Evolutionary conservation across 495 filamentous ascomycete genomes (phyloP), one percentile per base, ranked within the genome.

Genomic region (Lasiosphaeria miniovina): DNA sequence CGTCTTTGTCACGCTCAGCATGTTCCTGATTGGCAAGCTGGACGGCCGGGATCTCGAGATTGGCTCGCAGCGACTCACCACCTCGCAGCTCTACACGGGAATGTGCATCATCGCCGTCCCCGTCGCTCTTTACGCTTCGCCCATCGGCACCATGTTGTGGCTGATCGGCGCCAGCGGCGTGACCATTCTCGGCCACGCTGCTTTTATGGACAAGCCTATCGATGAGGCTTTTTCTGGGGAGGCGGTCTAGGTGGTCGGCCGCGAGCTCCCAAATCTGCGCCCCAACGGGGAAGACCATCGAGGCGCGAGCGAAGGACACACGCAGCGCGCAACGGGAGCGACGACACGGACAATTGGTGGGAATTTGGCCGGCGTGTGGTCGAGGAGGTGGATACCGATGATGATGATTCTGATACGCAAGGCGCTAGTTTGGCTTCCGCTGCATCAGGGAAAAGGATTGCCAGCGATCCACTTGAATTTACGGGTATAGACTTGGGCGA

Each of bases 171-270:
- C 94, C 32, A 90, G 85, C 62, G 93, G 90, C 66, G 90, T 96
- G 72, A 88, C 84, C 71, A 92, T 97, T 60, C 79, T 98, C 62
- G 95, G 95, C 75, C 94, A 98, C 78, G 94, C 94, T 65, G 82
- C 90, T 54, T 86, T 98, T 69, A 87, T 98, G 88, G 94, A 98
- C 77, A 96, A 96, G 82, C 93, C 93, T 41, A 96, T 98, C 82
- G 94, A 97, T 86, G 93, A 93, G 92, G 92, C 93, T 98, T 98
- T 98, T 97, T 98, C 95, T 84, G 94, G 96, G 94, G 95, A 98
- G 93, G 94, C 92, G 93, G 93, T 97, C 90, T 98, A 97, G 87
- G 84, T 93, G 92, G 92, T 96, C 92, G 93, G 90, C 92, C 91
- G 91, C 92, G 90, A 95, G 85, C 90, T 96, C 92, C 91, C 87